Base-by-base conservation (phyloP, 2,329 filamentous ascomycete species). In the Calcarisporium arbuscula region DNA sequence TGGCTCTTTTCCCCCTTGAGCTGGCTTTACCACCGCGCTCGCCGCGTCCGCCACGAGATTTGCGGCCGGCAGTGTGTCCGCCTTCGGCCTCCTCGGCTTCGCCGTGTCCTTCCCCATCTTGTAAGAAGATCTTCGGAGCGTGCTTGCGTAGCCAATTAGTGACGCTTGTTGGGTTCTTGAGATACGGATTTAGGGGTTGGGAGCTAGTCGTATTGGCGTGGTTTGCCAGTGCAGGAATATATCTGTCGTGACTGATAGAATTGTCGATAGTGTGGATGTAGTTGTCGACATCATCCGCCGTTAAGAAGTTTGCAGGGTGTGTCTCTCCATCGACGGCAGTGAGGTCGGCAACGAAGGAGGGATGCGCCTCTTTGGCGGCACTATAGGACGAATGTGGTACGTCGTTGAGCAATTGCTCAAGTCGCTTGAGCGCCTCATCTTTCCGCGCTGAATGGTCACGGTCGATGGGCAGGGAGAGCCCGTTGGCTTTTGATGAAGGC, bases 81-180 rank as follows among this genome's bases (percentile, higher is more conserved):
- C 34, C 53, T 32, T 64, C 55, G 19, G 61, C 61, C 16, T 64
- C 62, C 7, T 63, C 58, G 34, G 61, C 59, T 16, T 61, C 56
- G 10, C 10, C 22, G 26, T 58, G 56, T 14, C 45, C 46, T 38
- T 52, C 54, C 32, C 79, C 76, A 50, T 88, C 85, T 56, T 94
- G 83, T 15, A 94, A 64, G 64, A 94, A 89, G 31, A 88, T 80
- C 57, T 90, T 81, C 4, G 88, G 85, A 39, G 86, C 81, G 58
- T 95, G 74, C 53, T 86, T 80, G 43, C 86, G 77, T 10, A 98
- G 74, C 92, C 92, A 98, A 58, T 94, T 95, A 64, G 94, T 94
- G 4, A 95, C 89, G 39, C 85, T 94, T 27, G 87, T 85, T 0
- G 89, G 88, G 56, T 96, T 96, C 48, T 68, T 65, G 27, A 68